A percentile compares a stretch with the other conserved stretches of the same genome.
Conservation (phyloP, 495 filamentous ascomycete species). For the Xylaria bambusicola region DNA sequence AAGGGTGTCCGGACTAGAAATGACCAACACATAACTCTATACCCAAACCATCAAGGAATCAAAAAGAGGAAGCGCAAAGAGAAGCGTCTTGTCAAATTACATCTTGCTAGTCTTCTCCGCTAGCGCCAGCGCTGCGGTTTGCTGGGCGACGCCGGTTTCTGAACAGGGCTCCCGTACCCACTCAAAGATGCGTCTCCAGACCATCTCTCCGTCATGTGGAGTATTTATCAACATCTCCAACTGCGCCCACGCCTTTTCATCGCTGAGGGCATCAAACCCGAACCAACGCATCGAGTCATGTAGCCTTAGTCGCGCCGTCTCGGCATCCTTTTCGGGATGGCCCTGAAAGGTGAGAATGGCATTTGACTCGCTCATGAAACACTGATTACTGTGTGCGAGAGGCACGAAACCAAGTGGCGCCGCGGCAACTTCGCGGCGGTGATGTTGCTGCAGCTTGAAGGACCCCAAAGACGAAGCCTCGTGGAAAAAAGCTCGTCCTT, state of each 20-base stretch:
- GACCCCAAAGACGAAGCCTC: constrained; percentile 18
- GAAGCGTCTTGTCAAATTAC: neutral
- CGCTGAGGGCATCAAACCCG: constrained; percentile 35
- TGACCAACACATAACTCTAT: too few species aligned
- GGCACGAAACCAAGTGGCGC: constrained; percentile 35
- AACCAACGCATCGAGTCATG: constrained; percentile 43
- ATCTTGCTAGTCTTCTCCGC: constrained; percentile 13
- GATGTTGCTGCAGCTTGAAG: constrained; percentile 46
- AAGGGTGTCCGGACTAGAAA: too few species aligned
- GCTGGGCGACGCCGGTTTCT: neutral
- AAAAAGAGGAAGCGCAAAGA: neutral
- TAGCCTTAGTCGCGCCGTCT: constrained; percentile 41
- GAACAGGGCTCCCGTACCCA: constrained; percentile 39
- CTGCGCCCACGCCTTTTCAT: constrained; percentile 23
- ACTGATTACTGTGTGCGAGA: constrained; percentile 43
- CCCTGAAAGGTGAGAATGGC: constrained; percentile 52
- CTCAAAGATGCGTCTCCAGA: constrained; percentile 46
- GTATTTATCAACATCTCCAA: constrained; percentile 26
- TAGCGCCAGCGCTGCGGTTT: neutral
- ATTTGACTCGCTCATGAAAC: constrained; percentile 42
- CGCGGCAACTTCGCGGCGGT: constrained; percentile 41
- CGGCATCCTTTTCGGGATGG: constrained; percentile 51
- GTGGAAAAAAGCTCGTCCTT: constrained; percentile 42
- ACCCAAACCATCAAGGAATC: neutral
- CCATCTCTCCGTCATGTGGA: constrained; percentile 43